Base-by-base conservation (phyloP, 371 early-diverging fungal species). In the Mucor indicus region DNA sequence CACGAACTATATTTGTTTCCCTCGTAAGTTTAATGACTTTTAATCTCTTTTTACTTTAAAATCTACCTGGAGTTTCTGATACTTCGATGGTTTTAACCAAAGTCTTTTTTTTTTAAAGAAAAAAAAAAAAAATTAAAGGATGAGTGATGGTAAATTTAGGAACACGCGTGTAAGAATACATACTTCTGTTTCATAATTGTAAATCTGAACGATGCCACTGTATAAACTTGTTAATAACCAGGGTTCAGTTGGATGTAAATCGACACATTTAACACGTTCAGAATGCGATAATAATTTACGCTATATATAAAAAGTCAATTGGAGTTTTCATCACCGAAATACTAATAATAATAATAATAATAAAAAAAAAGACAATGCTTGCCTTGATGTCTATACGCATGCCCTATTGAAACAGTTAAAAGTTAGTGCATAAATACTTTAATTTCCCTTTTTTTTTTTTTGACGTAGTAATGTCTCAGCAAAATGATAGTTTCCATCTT, bases 221-320 rank as follows among this genome's bases (percentile, higher is more conserved):
- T 99, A 99, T 53, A 98, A 88, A 52, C 92, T 87, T 20, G 95
- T 89, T 44, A 99, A 78, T 33, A 99, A 80, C 98, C 98, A 99
- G 30, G 99, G 99, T 67, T 99, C 96, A 20, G 96, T 94, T 15
- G 99, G 99, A 75, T 99, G 99, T 67, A 98, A 92, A 75, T 99
- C 99, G 48, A 99, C 85, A 50, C 92, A 89, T 77, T 98, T 98
- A 49, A 98, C 98, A 65, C 98, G 89, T 71, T 95, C 96, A 21
- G 95, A 93, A 60, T 92, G 89, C 60, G 90, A 85, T 50, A 87
- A 66, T 35, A 91, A 69, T 61, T 82, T 85, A 67, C 81, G 80
- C 86, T 85, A 55, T 42, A 25, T 3, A 7, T 33, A 15, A 27
- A 27, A 27, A 27, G 29, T 5, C 29, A 7, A 11, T 27, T 27